A percentile compares a stretch with the other conserved stretches of the same genome.
Evolutionary conservation across 768 basidiomycete genomes (phyloP).

Genomic region (Pisolithus sp.): DNA sequence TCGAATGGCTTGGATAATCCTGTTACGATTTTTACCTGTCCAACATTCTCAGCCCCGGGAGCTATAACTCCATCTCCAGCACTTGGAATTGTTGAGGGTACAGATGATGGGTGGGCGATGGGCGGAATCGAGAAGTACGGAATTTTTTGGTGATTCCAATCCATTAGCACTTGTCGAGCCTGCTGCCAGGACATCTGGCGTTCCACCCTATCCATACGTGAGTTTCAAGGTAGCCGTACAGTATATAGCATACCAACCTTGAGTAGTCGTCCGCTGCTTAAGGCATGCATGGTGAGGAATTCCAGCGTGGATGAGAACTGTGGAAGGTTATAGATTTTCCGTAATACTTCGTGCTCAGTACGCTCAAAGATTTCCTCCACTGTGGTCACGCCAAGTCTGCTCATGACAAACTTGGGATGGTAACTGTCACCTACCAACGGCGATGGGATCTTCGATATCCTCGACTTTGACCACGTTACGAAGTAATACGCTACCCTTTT

Average conservation of each 20-base stretch:
- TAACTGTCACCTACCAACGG: conserved; percentile 57
- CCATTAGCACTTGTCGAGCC: conserved; percentile 74
- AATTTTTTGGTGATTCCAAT: conserved; percentile 97
- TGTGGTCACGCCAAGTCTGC: conserved; percentile 21
- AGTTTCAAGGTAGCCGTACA: not conserved
- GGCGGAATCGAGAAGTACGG: conserved; percentile 84
- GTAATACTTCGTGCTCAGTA: conserved; percentile 63
- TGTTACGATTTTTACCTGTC: conserved; percentile 72
- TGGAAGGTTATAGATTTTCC: conserved; percentile 82
- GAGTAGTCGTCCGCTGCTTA: conserved; percentile 73
- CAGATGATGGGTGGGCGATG: conserved; percentile 64
- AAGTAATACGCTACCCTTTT: conserved; percentile 57
- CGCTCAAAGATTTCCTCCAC: conserved; percentile 83
- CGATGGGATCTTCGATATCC: conserved; percentile 84
- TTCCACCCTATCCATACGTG: conserved; percentile 58
- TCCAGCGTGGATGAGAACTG: conserved; percentile 65
- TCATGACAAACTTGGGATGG: not conserved
- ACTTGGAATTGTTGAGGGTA: conserved; percentile 44
- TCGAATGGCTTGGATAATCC: conserved; percentile 75
- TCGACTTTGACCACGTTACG: conserved; percentile 90
- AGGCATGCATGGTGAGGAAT: conserved; percentile 85
- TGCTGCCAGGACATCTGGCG: conserved; percentile 81
- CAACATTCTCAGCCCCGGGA: conserved; percentile 73
- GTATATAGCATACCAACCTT: conserved; percentile 45
- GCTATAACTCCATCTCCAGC: conserved; percentile 41